Evolutionary conservation across 1,284 basidiomycete genomes (phyloP).

Genomic region (Ustilago nuda): DNA sequence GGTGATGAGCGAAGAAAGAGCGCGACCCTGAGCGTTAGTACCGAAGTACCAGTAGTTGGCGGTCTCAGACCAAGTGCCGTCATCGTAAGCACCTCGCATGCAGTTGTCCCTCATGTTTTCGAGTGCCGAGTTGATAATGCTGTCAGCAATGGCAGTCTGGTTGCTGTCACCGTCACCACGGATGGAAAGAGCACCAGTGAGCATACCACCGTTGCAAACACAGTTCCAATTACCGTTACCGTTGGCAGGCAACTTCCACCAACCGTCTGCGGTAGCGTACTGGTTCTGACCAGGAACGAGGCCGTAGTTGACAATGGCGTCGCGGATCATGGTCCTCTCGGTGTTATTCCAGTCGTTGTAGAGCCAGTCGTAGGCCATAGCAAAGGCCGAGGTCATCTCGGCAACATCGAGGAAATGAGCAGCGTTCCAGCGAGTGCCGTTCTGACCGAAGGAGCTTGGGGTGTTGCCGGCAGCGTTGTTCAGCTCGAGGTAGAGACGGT

Average conservation of each 20-base stretch:
- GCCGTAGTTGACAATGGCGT: conserved; percentile 83
- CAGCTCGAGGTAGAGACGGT: conserved; percentile 85
- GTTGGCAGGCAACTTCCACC: conserved; percentile 71
- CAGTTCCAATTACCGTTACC: conserved; percentile 94
- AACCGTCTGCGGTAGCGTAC: conserved; percentile 68
- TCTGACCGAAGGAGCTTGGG: conserved; percentile 73
- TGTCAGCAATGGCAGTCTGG: conserved; percentile 77
- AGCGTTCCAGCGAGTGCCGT: conserved; percentile 79
- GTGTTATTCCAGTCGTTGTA: conserved; percentile 84
- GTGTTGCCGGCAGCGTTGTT: conserved; percentile 69
- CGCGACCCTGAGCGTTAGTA: conserved; percentile 91
- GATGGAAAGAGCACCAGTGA: conserved; percentile 89
- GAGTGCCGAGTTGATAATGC: conserved; percentile 78
- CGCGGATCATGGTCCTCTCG: conserved; percentile 79
- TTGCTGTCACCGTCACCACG: conserved; percentile 77
- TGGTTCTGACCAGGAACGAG: conserved; percentile 72
- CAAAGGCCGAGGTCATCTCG: conserved; percentile 77
- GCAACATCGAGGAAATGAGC: conserved; percentile 92
- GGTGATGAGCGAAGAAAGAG: conserved; percentile 82
- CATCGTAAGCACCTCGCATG: conserved; percentile 74
- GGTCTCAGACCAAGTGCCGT: conserved; percentile 96
- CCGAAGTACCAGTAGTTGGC: conserved; percentile 77
- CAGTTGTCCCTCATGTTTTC: conserved; percentile 85
- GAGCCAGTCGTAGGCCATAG: conserved; percentile 93
- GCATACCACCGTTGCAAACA: conserved; percentile 91